Evolutionary conservation across 1,284 basidiomycete species (phyloP).

Genomic region (Cryptococcus maquisensis): DNA sequence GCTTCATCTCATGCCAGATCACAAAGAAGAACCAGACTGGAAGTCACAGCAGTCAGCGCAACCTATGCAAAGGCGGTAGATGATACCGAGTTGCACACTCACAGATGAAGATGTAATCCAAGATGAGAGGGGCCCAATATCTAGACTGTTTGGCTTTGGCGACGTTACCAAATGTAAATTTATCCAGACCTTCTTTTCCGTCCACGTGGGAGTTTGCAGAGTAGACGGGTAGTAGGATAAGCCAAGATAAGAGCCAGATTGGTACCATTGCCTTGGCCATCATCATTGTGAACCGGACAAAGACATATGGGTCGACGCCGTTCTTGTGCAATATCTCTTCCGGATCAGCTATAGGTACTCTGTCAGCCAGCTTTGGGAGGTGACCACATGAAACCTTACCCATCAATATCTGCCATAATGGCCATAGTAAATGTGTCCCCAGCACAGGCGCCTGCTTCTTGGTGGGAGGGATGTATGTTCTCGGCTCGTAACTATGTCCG

Average conservation of each 20-base stretch:
- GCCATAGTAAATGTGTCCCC: slow-evolving; percentile 23
- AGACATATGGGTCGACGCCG: slow-evolving; percentile 65
- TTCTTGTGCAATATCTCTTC: slow-evolving; percentile 51
- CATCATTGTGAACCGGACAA: slow-evolving; percentile 61
- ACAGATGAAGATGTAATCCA: slow-evolving; percentile 51
- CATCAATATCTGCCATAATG: slow-evolving; percentile 34
- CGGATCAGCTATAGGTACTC: slow-evolving; percentile 55
- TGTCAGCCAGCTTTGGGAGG: not conserved
- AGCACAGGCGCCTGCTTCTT: slow-evolving; percentile 35
- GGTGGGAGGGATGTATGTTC: slow-evolving; percentile 56
- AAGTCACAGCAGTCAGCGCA: not conserved
- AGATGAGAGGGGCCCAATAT: slow-evolving; percentile 51
- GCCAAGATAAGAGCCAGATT: slow-evolving; percentile 61
- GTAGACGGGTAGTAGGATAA: slow-evolving; percentile 61
- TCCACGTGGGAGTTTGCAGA: slow-evolving; percentile 49
- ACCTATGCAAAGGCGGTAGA: not conserved
- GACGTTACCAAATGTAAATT: slow-evolving; percentile 56
- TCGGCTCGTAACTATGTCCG: slow-evolving; percentile 63
- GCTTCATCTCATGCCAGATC: slow-evolving; percentile 61
- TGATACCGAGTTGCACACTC: slow-evolving; percentile 12
- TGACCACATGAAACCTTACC: slow-evolving; percentile 44
- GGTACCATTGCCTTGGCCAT: slow-evolving; percentile 62
- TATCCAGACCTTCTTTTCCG: slow-evolving; percentile 51
- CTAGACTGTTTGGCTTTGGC: slow-evolving; percentile 33
- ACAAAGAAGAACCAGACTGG: slow-evolving; percentile 64